Evolutionary conservation across 2,329 filamentous ascomycete species (phyloP).

Genomic region (Metarhizium album): DNA sequence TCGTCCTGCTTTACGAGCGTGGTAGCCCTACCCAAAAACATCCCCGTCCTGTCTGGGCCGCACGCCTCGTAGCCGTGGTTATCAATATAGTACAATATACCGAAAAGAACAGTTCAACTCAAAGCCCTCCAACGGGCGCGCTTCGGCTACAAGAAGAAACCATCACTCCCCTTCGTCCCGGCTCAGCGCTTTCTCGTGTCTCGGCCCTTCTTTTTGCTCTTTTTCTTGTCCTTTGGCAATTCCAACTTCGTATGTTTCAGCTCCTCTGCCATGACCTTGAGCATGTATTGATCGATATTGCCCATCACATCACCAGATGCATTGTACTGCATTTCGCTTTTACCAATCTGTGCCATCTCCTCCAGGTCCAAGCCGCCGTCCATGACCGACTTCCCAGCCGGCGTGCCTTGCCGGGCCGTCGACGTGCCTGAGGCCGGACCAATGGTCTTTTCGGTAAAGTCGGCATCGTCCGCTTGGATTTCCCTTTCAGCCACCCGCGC

Average conservation of each 20-base stretch:
- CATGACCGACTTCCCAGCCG: conserved; percentile 27
- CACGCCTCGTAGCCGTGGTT: background rate
- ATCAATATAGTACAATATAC: conserved; percentile 1
- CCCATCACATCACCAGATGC: conserved; percentile 47
- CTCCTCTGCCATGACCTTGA: conserved; percentile 54
- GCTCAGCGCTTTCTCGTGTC: conserved; percentile 40
- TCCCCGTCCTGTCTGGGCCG: background rate
- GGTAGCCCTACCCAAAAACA: background rate
- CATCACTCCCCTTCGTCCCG: background rate
- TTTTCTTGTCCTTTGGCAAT: conserved; percentile 54
- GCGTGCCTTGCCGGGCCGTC: conserved; percentile 41
- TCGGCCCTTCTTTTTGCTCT: conserved; percentile 47
- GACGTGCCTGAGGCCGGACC: conserved; percentile 35
- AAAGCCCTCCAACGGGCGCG: background rate
- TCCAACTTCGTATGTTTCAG: conserved; percentile 50
- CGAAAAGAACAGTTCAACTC: background rate
- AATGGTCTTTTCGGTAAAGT: conserved; percentile 61
- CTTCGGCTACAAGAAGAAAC: background rate
- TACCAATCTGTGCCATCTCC: conserved; percentile 10
- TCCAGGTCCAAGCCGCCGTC: conserved; percentile 24
- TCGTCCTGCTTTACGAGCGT: background rate
- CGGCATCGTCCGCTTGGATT: conserved; percentile 73
- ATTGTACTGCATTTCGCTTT: conserved; percentile 39
- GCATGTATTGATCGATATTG: conserved; percentile 66
- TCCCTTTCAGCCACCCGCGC: conserved; percentile 84